Evolutionary conservation across 2,329 filamentous ascomycete species (phyloP).

Genomic region (Tolypocladium amazonense): DNA sequence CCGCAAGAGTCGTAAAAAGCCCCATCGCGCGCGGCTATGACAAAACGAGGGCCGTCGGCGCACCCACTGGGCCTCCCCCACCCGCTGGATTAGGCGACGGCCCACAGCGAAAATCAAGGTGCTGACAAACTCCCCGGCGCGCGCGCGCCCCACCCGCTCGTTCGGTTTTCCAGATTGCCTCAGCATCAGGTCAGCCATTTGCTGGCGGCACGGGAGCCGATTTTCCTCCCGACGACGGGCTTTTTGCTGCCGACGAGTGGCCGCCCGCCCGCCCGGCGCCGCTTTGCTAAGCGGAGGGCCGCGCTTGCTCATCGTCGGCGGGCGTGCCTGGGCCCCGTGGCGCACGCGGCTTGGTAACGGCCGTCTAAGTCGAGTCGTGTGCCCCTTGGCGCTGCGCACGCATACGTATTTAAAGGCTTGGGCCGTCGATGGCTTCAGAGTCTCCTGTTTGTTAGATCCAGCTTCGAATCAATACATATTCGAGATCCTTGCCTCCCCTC

Average conservation of each 20-base stretch:
- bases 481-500: background rate
- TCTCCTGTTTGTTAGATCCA: background rate
- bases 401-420: background rate
- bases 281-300: background rate
- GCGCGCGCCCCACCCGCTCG: background rate
- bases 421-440: background rate
- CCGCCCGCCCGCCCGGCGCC: no score
- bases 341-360: background rate
- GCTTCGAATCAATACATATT: background rate
- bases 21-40: constrained; percentile 3
- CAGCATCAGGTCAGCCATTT: background rate
- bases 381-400: background rate
- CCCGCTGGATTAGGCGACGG: background rate
- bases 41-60: constrained; percentile 1
- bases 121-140: background rate
- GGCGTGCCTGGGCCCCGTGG: background rate
- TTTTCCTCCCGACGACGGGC: no score
- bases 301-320: background rate
- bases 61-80: background rate
- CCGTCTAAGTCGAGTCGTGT: background rate
- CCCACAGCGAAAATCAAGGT: background rate
- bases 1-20: no score
- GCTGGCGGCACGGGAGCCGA: no score
- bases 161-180: background rate
- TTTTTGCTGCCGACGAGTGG: no score